phyloP scores from a whole-genome alignment of 108 stramenopile genomes.

The Pseudonitzschia pungens region DNA sequence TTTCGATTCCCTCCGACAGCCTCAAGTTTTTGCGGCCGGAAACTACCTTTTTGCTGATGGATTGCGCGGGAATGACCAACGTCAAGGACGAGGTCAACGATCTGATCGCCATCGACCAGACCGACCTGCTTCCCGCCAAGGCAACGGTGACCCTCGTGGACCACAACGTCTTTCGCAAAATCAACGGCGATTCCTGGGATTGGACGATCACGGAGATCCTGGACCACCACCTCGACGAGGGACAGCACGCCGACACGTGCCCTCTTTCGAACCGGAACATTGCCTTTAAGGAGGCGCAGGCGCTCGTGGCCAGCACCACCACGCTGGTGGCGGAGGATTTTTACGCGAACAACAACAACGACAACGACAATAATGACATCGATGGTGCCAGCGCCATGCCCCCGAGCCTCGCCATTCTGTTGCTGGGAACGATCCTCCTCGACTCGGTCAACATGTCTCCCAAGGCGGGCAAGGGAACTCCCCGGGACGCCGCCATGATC shows the following conservation, averaged over 20 bases:
- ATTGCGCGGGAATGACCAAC: slow-evolving; percentile 16
- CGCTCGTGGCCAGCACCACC: slow-evolving; percentile 60
- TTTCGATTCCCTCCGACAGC: slow-evolving; percentile 40
- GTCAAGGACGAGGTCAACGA: slow-evolving; percentile 24
- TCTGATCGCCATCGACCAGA: slow-evolving; percentile 46
- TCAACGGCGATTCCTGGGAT: background rate
- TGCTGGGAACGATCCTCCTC: slow-evolving; percentile 77
- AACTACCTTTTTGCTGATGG: slow-evolving; percentile 51
- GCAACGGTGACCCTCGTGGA: slow-evolving; percentile 63
- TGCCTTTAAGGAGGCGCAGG: slow-evolving; percentile 54
- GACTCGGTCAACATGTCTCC: slow-evolving; percentile 80
- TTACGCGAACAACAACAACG: background rate
- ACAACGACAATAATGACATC: background rate
- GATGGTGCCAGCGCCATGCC: slow-evolving; percentile 1
- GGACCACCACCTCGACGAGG: slow-evolving; percentile 80
- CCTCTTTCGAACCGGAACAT: slow-evolving; percentile 42
- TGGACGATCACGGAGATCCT: slow-evolving; percentile 65
- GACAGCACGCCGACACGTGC: slow-evolving; percentile 51
- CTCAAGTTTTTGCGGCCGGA: slow-evolving; percentile 62
- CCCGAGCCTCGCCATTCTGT: slow-evolving; percentile 44
- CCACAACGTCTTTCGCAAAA: slow-evolving; percentile 51
- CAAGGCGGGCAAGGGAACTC: slow-evolving; percentile 68
- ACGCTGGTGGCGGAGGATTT: slow-evolving; percentile 66
- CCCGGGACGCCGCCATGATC: slow-evolving; percentile 62
- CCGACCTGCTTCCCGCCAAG: background rate